Evolutionary conservation across 1,284 basidiomycete species (phyloP).

Genomic region (Ustilago shanxiensis): DNA sequence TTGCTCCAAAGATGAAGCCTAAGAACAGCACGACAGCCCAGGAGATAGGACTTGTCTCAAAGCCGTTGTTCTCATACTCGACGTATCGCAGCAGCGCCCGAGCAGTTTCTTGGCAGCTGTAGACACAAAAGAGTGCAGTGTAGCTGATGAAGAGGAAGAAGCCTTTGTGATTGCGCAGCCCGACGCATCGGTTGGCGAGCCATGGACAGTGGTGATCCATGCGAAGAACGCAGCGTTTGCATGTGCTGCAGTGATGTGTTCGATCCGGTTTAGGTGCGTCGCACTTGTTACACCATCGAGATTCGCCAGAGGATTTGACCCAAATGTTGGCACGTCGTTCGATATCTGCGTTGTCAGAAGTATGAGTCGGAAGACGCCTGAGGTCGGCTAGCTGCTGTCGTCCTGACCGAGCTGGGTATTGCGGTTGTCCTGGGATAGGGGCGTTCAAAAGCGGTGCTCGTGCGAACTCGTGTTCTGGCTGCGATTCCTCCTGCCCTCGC

Average conservation of each 20-base stretch:
- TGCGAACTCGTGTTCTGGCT: neutral
- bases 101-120: slow-evolving; percentile 49
- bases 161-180: slow-evolving; percentile 69
- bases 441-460: slow-evolving; percentile 42
- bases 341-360: slow-evolving; percentile 5
- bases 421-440: slow-evolving; percentile 53
- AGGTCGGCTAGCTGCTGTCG: slow-evolving; percentile 53
- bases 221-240: slow-evolving; percentile 58
- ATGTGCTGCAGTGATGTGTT: slow-evolving; percentile 65
- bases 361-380: slow-evolving; percentile 10
- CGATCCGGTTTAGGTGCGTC: slow-evolving; percentile 65
- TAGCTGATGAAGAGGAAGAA: slow-evolving; percentile 70
- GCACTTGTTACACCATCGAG: slow-evolving; percentile 65
- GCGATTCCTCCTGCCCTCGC: slow-evolving; percentile 13
- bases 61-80: slow-evolving; percentile 54
- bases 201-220: slow-evolving; percentile 73
- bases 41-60: slow-evolving; percentile 65
- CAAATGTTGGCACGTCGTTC: slow-evolving; percentile 47
- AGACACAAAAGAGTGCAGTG: slow-evolving; percentile 63
- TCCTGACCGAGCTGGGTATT: slow-evolving; percentile 50
- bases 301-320: slow-evolving; percentile 59
- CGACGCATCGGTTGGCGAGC: slow-evolving; percentile 73
- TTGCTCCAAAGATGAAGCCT: slow-evolving; percentile 58
- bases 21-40: slow-evolving; percentile 69
- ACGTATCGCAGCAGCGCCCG: slow-evolving; percentile 54